Percentiles rank a stretch among this genome's conserved stretches.
Conservation (phyloP, 1,284 basidiomycete genomes). For the Xerocomus amazonicus region DNA sequence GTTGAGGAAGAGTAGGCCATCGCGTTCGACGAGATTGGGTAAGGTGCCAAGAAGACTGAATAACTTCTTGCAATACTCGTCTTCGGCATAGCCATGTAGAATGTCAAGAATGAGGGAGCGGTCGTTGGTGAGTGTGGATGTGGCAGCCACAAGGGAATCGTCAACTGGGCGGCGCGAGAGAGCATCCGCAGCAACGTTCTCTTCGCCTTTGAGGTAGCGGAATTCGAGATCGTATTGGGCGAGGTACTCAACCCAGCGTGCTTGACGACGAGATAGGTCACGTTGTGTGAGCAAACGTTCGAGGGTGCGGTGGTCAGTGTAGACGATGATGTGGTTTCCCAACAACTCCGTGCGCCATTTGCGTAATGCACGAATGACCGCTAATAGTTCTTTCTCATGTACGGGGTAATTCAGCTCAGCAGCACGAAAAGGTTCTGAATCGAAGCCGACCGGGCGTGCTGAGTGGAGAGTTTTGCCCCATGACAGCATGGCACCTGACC, state of each 20-base stretch:
- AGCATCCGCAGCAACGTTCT: not conserved
- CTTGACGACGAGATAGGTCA: conserved; percentile 35
- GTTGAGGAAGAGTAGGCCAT: not conserved
- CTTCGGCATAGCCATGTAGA: not conserved
- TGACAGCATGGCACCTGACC: conserved; percentile 34
- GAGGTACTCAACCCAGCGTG: conserved; percentile 37
- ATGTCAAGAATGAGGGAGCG: no score
- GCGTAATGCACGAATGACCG: conserved; percentile 34
- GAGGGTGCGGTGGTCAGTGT: conserved; percentile 40
- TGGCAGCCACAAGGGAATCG: no score
- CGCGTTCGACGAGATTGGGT: not conserved
- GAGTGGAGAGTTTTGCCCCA: conserved; percentile 32
- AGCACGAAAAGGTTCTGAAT: conserved; percentile 28
- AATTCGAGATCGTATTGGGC: conserved; percentile 18
- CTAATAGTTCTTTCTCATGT: conserved; percentile 38
- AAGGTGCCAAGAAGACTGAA: not conserved
- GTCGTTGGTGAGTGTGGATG: no score
- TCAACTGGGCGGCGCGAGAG: not conserved
- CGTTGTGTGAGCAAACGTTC: conserved; percentile 37
- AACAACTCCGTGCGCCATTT: conserved; percentile 38
- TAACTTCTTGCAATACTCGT: not conserved
- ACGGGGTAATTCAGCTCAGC: conserved; percentile 37
- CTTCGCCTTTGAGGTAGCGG: not conserved
- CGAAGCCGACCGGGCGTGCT: conserved; percentile 33
- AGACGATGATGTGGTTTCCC: conserved; percentile 31